Percentiles rank a stretch among this genome's conserved stretches.
These are phyloP conservation scores for Tetrapisispora nanseiensis DNA, from an alignment of 805 yeast genomes.

Conservation along the genomic window DNA sequence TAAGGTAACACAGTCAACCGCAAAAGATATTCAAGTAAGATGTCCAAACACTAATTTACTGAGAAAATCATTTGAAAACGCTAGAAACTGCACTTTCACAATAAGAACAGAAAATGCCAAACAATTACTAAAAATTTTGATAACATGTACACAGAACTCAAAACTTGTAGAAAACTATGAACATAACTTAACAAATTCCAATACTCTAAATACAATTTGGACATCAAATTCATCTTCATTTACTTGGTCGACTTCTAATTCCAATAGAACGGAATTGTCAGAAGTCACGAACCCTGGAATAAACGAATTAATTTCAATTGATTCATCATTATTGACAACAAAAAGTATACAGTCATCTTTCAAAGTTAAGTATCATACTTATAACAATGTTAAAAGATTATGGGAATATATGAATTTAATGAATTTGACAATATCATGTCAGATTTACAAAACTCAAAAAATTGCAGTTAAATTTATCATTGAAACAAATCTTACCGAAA, in stretches of 20 bases:
- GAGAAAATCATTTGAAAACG: constrained; percentile 5
- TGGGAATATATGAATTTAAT: constrained; percentile 19
- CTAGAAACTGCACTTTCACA: constrained; percentile 11
- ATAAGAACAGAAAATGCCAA: constrained; percentile 18
- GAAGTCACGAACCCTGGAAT: neutral
- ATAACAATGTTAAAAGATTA: constrained; percentile 7
- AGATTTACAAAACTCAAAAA: constrained; percentile 12
- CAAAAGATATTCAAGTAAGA: constrained; percentile 25
- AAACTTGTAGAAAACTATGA: constrained; percentile 1
- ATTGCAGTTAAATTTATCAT: constrained; percentile 14
- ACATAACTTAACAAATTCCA: constrained; percentile 14
- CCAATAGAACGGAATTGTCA: constrained; percentile 6
- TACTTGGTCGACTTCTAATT: constrained; percentile 8
- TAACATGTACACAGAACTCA: constrained; percentile 10
- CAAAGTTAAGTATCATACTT: constrained; percentile 19
- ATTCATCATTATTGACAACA: neutral
- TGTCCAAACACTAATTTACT: constrained; percentile 12
- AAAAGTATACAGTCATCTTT: constrained; percentile 12
- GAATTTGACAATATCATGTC: constrained; percentile 13
- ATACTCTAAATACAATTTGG: constrained; percentile 20
- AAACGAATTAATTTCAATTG: neutral
- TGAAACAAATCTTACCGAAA: neutral
- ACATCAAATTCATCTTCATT: constrained; percentile 17
- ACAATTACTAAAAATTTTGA: constrained; percentile 13
- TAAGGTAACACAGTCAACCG: constrained; percentile 21